A percentile compares a stretch with the other conserved stretches of the same genome.
Conservation (phyloP, 2,329 filamentous ascomycete genomes). For the Aspergillus sojae region DNA sequence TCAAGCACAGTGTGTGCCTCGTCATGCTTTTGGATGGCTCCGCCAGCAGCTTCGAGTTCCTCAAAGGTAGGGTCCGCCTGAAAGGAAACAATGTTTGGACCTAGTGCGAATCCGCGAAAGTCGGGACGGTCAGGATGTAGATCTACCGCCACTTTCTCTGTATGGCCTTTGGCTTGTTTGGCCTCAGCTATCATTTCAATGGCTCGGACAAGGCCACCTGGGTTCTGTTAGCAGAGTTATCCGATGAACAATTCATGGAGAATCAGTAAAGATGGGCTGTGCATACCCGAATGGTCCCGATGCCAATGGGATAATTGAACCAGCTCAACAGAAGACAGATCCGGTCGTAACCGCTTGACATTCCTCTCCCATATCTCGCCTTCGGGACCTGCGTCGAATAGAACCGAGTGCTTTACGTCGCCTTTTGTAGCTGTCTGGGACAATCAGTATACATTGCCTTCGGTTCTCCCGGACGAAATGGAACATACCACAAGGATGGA, state of each 20-base stretch:
- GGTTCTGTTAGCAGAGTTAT: not conserved
- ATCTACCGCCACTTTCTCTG: conserved; percentile 45
- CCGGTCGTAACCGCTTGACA: conserved; percentile 45
- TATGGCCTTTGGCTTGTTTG: conserved; percentile 29
- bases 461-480: not conserved
- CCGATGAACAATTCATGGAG: too few relatives aligned
- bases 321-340: conserved; percentile 49
- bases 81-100: conserved; percentile 49
- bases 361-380: conserved; percentile 56
- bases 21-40: conserved; percentile 39
- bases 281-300: conserved; percentile 56
- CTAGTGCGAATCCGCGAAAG: conserved; percentile 52
- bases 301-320: conserved; percentile 59
- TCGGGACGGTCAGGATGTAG: conserved; percentile 57
- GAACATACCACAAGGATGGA: conserved; percentile 53
- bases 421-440: conserved; percentile 51
- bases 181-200: conserved; percentile 51
- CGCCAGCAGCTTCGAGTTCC: conserved; percentile 51
- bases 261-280: not conserved
- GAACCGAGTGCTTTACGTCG: conserved; percentile 48
- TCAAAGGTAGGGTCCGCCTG: conserved; percentile 57
- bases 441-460: not conserved
- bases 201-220: conserved; percentile 54
- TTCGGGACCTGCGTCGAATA: conserved; percentile 60
- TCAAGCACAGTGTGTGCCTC: conserved; percentile 52